A percentile compares a stretch with the other conserved stretches of the same genome.
Conservation (phyloP, 2,329 filamentous ascomycete genomes). For the Mollisiaceae sp. region DNA sequence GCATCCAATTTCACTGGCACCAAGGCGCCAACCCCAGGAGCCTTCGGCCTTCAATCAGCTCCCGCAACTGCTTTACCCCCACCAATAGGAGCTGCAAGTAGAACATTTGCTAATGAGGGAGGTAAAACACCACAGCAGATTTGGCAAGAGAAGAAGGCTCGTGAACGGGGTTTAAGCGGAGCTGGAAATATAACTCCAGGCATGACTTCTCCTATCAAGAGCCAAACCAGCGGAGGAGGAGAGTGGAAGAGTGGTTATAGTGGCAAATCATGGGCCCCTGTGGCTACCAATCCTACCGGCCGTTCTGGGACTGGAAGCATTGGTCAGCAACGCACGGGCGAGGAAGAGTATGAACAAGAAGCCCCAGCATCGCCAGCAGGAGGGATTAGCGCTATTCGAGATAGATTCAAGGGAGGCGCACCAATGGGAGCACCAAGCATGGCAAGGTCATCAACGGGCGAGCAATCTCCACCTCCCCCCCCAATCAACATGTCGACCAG, state of each 20-base stretch:
- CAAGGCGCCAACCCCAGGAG: conserved; percentile 81
- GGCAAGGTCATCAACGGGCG: conserved; percentile 37
- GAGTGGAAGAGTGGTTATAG: conserved; percentile 92
- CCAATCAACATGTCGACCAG: conserved; percentile 51
- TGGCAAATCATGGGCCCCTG: conserved; percentile 88
- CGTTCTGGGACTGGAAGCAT: conserved; percentile 59
- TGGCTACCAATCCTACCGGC: conserved; percentile 75
- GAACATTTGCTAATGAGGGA: conserved; percentile 91
- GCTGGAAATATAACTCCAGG: conserved; percentile 53
- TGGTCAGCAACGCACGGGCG: conserved; percentile 67
- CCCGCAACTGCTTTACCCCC: conserved; percentile 58
- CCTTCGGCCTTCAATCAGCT: conserved; percentile 66
- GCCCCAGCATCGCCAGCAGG: conserved; percentile 61
- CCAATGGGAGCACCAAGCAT: conserved; percentile 65
- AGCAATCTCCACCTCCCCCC: conserved; percentile 45
- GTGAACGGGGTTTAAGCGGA: conserved; percentile 66
- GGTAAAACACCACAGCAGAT: conserved; percentile 96
- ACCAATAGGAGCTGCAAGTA: conserved; percentile 80
- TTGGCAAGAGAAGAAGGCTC: conserved; percentile 97
- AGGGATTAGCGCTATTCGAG: conserved; percentile 75
- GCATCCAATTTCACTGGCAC: conserved; percentile 80
- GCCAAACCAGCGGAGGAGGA: conserved; percentile 73
- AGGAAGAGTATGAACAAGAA: conserved; percentile 51
- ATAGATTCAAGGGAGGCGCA: conserved; percentile 80
- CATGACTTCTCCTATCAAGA: conserved; percentile 59